Base-by-base conservation (phyloP, 176 grass and related monocot genomes). In the maize (Zea mays) region DNA sequence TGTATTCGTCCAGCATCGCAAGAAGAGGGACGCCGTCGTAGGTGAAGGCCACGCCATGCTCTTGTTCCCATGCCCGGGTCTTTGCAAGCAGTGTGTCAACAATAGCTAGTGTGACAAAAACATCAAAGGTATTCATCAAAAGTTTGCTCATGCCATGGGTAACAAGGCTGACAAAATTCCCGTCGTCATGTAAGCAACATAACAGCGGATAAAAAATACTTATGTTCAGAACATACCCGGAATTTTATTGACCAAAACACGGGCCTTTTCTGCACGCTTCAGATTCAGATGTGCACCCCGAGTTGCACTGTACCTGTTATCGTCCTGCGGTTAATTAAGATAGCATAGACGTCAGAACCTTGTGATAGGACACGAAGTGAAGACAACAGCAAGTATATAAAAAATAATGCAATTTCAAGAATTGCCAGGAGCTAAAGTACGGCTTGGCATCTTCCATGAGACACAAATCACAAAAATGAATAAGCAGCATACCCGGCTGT, bases 221-320 rank as follows among this genome's bases (percentile, higher is more conserved):
- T 27, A 27, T 27, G 11, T 75, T 61, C 42, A 20, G 46, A 86
- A 35, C 71, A 21, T 90, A 94, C 96, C 87, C 83, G 96, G 96
- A 76, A 94, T 92, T 86, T 98, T 98, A 65, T 90, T 90, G 63
- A 98, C 92, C 76, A 94, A 64, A 72, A 90, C 76, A 78, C 96
- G 96, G 66, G 91, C 92, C 85, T 90, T 98, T 82, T 98, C 96
- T 75, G 96, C 91, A 62, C 87, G 89, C 61, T 98, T 98, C 58
- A 98, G 92, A 63, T 94, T 98, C 71, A 94, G 81, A 85, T 98
- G 96, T 85, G 92, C 96, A 83, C 96, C 96, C 82, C 96, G 88
- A 27, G 85, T 94, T 48, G 92, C 85, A 84, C 89, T 94, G 85
- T 94, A 98, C 85, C 92, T 92, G 83, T 92, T 94, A 75, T 98